phyloP scores from a whole-genome alignment of 805 yeast species.

The Starmera dryadoides region DNA sequence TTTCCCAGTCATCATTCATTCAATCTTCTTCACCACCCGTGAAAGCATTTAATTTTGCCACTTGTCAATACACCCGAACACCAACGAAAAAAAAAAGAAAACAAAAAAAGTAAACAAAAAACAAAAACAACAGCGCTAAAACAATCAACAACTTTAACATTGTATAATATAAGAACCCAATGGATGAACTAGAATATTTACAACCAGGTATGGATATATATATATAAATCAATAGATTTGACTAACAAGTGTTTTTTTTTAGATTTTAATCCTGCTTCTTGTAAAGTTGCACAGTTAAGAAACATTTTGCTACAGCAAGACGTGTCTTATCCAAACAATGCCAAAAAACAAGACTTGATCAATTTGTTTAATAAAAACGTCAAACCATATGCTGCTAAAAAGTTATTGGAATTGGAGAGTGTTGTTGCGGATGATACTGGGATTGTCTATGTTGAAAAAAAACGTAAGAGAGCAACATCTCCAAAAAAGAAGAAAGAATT shows the following conservation, averaged over 20 bases:
- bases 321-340: slow-evolving; percentile 51
- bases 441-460: slow-evolving; percentile 30
- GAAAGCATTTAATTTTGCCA: neutral
- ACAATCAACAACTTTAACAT: neutral
- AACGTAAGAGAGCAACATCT: slow-evolving; percentile 1
- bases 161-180: neutral
- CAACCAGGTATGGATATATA: neutral
- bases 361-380: slow-evolving; percentile 50
- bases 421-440: slow-evolving; percentile 28
- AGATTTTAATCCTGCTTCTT: slow-evolving; percentile 61
- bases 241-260: neutral
- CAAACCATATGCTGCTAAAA: slow-evolving; percentile 36
- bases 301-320: slow-evolving; percentile 54
- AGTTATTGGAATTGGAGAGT: slow-evolving; percentile 26
- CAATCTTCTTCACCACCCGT: neutral
- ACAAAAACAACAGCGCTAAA: neutral
- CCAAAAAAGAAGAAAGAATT: slow-evolving; percentile 5
- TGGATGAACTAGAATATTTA: neutral
- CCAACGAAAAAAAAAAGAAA: neutral
- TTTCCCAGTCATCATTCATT: too few relatives aligned
- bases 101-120: neutral
- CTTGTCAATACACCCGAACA: neutral
- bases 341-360: slow-evolving; percentile 63
- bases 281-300: slow-evolving; percentile 67
- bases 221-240: neutral